A percentile compares a stretch with the other conserved stretches of the same genome.
Conservation (phyloP, 2,329 filamentous ascomycete genomes). For the Cadophora luteo-olivacea region DNA sequence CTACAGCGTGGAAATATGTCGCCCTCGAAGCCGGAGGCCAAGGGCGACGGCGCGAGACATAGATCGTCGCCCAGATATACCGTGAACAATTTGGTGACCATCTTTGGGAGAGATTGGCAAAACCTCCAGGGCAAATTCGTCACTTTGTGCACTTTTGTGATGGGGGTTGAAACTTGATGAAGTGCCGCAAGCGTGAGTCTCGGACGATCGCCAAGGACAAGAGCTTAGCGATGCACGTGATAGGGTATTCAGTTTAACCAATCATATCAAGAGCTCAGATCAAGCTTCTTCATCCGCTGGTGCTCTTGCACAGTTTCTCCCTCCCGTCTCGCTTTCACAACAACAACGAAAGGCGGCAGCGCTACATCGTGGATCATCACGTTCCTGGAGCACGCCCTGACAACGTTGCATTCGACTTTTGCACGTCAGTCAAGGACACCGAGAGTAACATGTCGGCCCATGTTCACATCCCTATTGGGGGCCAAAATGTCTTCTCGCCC, state of each 20-base stretch:
- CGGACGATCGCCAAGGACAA: neutral
- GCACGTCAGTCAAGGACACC: no score
- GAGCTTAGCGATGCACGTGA: neutral
- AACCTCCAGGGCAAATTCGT: neutral
- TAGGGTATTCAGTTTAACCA: neutral
- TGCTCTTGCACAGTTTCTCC: neutral
- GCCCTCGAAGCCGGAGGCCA: conserved; percentile 9
- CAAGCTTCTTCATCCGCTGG: neutral
- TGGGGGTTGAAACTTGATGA: neutral
- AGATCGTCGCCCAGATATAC: neutral
- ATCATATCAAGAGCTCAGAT: no score
- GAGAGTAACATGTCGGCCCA: neutral
- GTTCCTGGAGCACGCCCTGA: neutral
- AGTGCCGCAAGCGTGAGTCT: neutral
- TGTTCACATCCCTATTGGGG: neutral
- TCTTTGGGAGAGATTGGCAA: neutral
- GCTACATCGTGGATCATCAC: neutral
- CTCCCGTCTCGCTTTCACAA: neutral
- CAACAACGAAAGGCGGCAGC: neutral
- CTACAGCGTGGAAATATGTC: neutral
- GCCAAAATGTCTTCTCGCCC: neutral
- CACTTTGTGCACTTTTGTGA: conserved; percentile 12
- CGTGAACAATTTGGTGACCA: neutral
- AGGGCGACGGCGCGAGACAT: neutral
- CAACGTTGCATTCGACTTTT: neutral